Base-by-base conservation (phyloP, 148 eudicot genomes). In the Rhododendron ferrugineum region DNA sequence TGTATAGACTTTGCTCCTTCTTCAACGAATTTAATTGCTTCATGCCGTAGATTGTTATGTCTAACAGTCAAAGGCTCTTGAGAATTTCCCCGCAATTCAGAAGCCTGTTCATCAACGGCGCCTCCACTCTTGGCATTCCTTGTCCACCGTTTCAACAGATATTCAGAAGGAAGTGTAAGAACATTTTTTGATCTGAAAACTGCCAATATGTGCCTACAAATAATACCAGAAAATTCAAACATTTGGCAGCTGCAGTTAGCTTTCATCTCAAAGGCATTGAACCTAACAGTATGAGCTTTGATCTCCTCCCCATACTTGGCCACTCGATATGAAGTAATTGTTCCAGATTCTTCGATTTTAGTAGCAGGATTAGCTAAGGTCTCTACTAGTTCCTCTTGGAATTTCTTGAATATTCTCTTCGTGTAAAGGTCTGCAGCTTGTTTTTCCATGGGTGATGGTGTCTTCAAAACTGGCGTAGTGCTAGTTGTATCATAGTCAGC, bases 1-100 rank as follows among this genome's bases (percentile, higher is more conserved):
- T 89, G 87, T 74, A 86, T 85, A 32, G 91, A 85, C 77, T 87
- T 86, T 14, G 91, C 91, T 60, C 93, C 91, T 87, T 89, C 90
- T 83, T 91, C 91, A 28, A 90, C 91, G 82, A 88, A 87, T 70
- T 87, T 87, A 22, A 87, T 82, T 15, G 89, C 89, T 87, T 87
- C 87, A 34, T 85, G 84, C 34, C 84, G 70, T 40, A 87, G 73
- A 85, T 78, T 85, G 68, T 77, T 77, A 81, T 73, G 83, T 47
- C 89, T 74, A 32, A 83, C 78, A 22, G 87, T 78, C 52, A 85
- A 36, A 46, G 89, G 81, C 32, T 85, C 89, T 68, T 52, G 85
- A 37, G 86, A 82, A 70, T 78, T 60, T 14, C 50, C 68, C 14
- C 79, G 73, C 66, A 83, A 79, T 68, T 87, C 86, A 79, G 77